Conservation (phyloP, 2,329 filamentous ascomycete species). For the Paracoccidioides lutzii region DNA sequence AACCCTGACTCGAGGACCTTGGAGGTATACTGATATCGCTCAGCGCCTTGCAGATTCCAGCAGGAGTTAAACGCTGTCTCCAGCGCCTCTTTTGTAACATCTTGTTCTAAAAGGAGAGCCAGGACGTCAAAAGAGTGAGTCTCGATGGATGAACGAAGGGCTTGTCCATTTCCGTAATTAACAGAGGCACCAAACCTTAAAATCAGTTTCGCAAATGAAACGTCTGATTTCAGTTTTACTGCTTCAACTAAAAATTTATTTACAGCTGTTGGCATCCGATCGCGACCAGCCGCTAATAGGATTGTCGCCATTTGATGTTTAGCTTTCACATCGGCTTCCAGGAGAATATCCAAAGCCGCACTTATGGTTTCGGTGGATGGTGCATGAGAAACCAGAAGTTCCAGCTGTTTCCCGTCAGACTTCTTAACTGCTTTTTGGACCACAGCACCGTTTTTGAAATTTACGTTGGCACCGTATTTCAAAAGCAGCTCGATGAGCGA, state of each 20-base stretch:
- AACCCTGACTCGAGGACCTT: conserved; percentile 14
- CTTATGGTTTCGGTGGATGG: conserved; percentile 8
- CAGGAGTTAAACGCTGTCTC: conserved; percentile 8
- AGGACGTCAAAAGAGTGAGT: conserved; percentile 8
- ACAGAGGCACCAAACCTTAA: conserved; percentile 11
- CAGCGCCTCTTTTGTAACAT: conserved; percentile 4
- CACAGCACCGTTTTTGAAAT: conserved; percentile 9
- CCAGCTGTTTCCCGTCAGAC: conserved; percentile 10
- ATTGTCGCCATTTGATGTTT: conserved; percentile 9
- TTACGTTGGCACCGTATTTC: conserved; percentile 10
- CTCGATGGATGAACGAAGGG: conserved; percentile 9
- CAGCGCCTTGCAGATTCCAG: conserved; percentile 2
- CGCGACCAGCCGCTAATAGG: conserved; percentile 6
- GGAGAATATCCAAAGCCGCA: conserved; percentile 5
- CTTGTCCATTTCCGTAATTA: conserved; percentile 9
- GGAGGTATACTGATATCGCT: conserved; percentile 9
- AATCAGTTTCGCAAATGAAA: conserved; percentile 9
- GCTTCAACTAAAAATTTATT: conserved; percentile 6
- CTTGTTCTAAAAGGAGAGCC: conserved; percentile 8
- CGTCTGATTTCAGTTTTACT: conserved; percentile 4
- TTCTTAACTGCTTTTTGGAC: conserved; percentile 10
- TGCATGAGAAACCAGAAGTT: conserved; percentile 6
- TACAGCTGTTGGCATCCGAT: conserved; percentile 4
- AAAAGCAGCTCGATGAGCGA: conserved; percentile 10
- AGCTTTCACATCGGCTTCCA: conserved; percentile 1